Conservation (phyloP, 352 stramenopile genomes). For the Elongisporangium undulatum region DNA sequence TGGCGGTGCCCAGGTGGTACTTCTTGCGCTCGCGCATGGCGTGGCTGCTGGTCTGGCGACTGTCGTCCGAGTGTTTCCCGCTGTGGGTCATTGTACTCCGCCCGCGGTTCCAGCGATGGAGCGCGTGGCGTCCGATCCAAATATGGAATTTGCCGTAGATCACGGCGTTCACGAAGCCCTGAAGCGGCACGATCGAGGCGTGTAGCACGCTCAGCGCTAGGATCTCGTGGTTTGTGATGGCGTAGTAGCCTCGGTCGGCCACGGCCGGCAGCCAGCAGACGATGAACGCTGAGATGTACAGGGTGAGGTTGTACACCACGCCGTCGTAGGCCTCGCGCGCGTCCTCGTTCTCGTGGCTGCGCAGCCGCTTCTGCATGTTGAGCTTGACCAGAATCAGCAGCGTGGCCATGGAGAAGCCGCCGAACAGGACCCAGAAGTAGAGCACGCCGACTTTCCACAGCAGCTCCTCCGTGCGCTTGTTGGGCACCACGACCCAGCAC, state of each 20-base stretch:
- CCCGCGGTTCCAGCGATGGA: constrained; percentile 28
- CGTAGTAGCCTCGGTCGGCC: constrained; percentile 54
- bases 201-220: constrained; percentile 69
- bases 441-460: constrained; percentile 72
- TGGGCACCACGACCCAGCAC: constrained; percentile 68
- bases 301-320: constrained; percentile 78
- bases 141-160: constrained; percentile 87
- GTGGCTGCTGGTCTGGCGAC: constrained; percentile 23
- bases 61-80: constrained; percentile 39
- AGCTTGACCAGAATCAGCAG: constrained; percentile 76
- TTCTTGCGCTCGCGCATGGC: constrained; percentile 37
- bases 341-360: constrained; percentile 72
- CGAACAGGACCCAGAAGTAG: constrained; percentile 74
- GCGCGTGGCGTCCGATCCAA: constrained; percentile 64
- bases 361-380: constrained; percentile 69
- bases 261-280: constrained; percentile 77
- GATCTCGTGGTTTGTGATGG: constrained; percentile 46
- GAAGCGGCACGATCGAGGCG: constrained; percentile 71
- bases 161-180: constrained; percentile 81
- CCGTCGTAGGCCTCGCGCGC: constrained; percentile 71
- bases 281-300: constrained; percentile 80
- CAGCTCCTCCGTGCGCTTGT: constrained; percentile 40
- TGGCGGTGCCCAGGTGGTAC: constrained; percentile 60
- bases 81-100: constrained; percentile 26
- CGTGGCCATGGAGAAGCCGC: constrained; percentile 43